Conservation (phyloP, 495 filamentous ascomycete species). For the Elaphomyces granulatus region DNA sequence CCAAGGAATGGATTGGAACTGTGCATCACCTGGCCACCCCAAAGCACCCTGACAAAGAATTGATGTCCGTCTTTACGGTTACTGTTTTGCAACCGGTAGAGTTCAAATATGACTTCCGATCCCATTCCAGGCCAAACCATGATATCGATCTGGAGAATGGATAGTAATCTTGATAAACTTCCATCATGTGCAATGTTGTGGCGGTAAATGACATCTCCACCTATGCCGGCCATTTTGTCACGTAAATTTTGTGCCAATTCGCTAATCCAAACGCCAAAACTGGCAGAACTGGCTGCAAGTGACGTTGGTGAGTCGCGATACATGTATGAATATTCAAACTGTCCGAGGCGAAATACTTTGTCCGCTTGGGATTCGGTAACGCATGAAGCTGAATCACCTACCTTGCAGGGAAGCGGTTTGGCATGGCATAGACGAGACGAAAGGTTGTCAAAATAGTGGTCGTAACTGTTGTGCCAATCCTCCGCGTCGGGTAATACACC, state of each 20-base stretch:
- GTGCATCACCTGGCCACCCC: constrained; percentile 42
- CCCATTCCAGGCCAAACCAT: constrained; percentile 74
- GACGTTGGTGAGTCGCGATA: constrained; percentile 44
- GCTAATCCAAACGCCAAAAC: constrained; percentile 48
- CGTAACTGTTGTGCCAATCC: constrained; percentile 47
- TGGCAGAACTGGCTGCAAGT: constrained; percentile 37
- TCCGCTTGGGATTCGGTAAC: constrained; percentile 40
- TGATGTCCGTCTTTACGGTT: constrained; percentile 12
- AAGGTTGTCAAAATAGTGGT: constrained; percentile 62
- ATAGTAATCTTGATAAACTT: constrained; percentile 43
- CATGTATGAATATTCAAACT: constrained; percentile 56
- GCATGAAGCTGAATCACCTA: constrained; percentile 32
- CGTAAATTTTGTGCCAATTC: constrained; percentile 48
- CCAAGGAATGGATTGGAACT: constrained; percentile 46
- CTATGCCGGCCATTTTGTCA: constrained; percentile 16
- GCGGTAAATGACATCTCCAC: constrained; percentile 31
- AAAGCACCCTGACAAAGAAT: constrained; percentile 44
- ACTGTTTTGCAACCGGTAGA: constrained; percentile 22
- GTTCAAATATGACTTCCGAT: constrained; percentile 51
- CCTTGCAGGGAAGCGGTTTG: constrained; percentile 46
- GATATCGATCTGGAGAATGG: constrained; percentile 45
- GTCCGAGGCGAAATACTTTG: constrained; percentile 49
- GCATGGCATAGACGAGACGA: constrained; percentile 51
- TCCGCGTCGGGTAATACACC: constrained; percentile 37
- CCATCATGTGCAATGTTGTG: constrained; percentile 64